Percentiles rank a stretch among this genome's conserved stretches.
Evolutionary conservation across 2,329 filamentous ascomycete genomes (phyloP).

Genomic region (Pseudogymnoascus sp.): DNA sequence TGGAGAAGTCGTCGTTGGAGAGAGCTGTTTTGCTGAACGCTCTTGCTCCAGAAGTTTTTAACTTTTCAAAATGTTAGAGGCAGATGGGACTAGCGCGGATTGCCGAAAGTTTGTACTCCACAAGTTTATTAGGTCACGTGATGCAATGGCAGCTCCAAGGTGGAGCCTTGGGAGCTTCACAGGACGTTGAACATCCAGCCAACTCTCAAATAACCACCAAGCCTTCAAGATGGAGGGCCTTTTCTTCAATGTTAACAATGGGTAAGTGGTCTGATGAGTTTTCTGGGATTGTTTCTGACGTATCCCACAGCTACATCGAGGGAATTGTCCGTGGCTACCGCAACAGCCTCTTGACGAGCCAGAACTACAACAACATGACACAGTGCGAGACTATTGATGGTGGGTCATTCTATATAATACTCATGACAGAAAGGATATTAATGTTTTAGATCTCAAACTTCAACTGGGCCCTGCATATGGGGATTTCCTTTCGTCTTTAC

Average conservation of each 20-base stretch:
- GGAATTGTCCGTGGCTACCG: conserved; percentile 96
- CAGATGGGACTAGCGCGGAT: conserved; percentile 6
- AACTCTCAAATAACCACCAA: conserved; percentile 2
- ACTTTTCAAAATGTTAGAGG: conserved; percentile 13
- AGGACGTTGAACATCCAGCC: conserved; percentile 7
- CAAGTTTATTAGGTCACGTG: background rate
- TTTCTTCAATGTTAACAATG: conserved; percentile 90
- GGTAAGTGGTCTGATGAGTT: conserved; percentile 44
- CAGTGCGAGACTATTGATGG: conserved; percentile 98
- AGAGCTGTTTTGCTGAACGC: conserved; percentile 10
- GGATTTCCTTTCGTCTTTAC: conserved; percentile 88
- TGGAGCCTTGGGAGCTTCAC: conserved; percentile 10
- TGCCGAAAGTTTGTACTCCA: conserved; percentile 9
- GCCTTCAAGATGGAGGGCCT: conserved; percentile 71
- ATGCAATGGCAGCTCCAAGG: background rate
- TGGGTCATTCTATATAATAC: conserved; percentile 35
- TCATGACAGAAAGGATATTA: conserved; percentile 1
- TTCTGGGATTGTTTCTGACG: conserved; percentile 23
- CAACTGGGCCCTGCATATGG: conserved; percentile 95
- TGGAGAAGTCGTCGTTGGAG: conserved; percentile 11
- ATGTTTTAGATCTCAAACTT: conserved; percentile 76
- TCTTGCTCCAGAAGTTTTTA: conserved; percentile 12
- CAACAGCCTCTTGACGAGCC: conserved; percentile 80
- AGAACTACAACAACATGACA: conserved; percentile 91
- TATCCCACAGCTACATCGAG: conserved; percentile 73